Percentiles rank a stretch among this genome's conserved stretches.
Evolutionary conservation across 805 yeast genomes (phyloP).

Genomic region (Candida nanaspora): DNA sequence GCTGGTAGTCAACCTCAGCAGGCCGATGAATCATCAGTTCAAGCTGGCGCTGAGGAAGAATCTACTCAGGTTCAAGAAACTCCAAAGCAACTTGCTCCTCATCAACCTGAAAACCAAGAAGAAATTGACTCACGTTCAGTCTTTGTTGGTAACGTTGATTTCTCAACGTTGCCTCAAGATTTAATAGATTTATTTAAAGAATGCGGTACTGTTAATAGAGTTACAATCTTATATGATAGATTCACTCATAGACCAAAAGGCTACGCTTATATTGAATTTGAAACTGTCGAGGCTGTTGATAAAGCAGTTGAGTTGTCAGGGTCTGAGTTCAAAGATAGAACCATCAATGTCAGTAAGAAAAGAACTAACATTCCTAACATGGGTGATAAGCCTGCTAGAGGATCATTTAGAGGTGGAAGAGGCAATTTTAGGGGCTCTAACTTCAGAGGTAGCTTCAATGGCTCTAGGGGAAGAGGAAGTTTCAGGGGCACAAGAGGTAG

Average conservation of each 20-base stretch:
- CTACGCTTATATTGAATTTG: conserved; percentile 78
- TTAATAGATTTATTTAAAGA: conserved; percentile 63
- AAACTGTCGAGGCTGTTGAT: conserved; percentile 51
- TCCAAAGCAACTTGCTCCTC: conserved; percentile 20
- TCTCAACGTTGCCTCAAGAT: conserved; percentile 67
- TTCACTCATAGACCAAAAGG: conserved; percentile 78
- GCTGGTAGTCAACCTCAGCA: no score
- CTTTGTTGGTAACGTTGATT: conserved; percentile 82
- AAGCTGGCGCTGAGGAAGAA: background rate
- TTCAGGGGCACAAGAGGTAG: background rate
- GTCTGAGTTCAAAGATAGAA: conserved; percentile 55
- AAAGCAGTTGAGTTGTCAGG: conserved; percentile 64
- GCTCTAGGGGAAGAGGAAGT: no score
- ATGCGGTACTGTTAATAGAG: conserved; percentile 70
- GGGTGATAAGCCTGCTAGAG: conserved; percentile 31
- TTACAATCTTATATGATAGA: conserved; percentile 67
- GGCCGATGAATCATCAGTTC: conserved; percentile 2
- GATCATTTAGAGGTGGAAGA: conserved; percentile 13
- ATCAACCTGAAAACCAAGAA: conserved; percentile 25
- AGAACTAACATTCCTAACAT: conserved; percentile 65
- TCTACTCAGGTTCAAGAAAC: no score
- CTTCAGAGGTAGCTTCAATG: conserved; percentile 4
- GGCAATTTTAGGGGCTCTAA: conserved; percentile 14
- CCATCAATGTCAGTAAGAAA: conserved; percentile 62
- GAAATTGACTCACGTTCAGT: conserved; percentile 74